These are phyloP conservation scores for Xerocomus alliaceus DNA, from an alignment of 1,284 basidiomycete species.

Conservation along the genomic window DNA sequence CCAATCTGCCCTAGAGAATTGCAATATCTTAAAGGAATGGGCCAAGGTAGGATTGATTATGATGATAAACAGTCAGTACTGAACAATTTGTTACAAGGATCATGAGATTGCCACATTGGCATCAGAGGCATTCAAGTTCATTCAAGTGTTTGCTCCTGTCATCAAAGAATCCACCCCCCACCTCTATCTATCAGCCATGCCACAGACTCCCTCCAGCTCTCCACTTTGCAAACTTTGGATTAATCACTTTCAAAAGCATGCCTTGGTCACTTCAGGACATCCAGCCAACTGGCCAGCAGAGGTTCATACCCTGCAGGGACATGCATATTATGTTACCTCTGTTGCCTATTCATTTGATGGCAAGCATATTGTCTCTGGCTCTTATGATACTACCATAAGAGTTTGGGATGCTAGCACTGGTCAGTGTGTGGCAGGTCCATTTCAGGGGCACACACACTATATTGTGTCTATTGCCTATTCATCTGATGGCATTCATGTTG, in stretches of 20 bases:
- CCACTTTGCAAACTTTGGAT: neutral
- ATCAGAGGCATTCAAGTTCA: constrained; percentile 4
- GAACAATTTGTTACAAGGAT: neutral
- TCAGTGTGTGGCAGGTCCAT: neutral
- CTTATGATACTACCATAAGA: neutral
- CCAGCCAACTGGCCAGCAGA: neutral
- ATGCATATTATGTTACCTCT: neutral
- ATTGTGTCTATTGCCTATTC: neutral
- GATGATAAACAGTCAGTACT: neutral
- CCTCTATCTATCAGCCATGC: neutral
- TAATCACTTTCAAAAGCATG: neutral
- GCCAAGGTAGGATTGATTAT: constrained; percentile 6
- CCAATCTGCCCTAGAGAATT: constrained; percentile 3
- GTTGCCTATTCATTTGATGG: neutral
- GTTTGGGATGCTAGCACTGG: neutral
- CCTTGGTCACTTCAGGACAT: neutral
- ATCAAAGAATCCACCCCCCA: neutral
- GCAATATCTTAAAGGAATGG: constrained; percentile 2
- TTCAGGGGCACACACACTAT: neutral
- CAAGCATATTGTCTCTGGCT: neutral
- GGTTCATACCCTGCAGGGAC: neutral
- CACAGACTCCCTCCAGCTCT: neutral
- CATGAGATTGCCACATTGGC: constrained; percentile 2
- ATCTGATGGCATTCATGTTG: neutral
- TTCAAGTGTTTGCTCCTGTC: constrained; percentile 7